Evolutionary conservation across 75 land plant species (phyloP).

Genomic region (Sequoia sempervirens): DNA sequence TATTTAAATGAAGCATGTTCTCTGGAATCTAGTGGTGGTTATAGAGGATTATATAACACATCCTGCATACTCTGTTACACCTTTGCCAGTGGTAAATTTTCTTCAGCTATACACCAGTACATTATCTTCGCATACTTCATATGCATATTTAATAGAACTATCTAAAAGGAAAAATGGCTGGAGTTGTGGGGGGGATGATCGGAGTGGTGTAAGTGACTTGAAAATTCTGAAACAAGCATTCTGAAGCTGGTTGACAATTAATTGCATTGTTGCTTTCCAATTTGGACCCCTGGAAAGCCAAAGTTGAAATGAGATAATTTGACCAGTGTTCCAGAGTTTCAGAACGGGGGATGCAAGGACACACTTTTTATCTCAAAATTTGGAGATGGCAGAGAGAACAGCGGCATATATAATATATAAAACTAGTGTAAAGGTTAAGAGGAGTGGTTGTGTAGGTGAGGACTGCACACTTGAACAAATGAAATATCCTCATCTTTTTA

Average conservation of each 20-base stretch:
- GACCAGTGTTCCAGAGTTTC: too few species aligned
- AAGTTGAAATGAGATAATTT: too few species aligned
- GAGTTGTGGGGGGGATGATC: neutral
- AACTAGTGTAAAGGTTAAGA: too few species aligned
- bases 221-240: neutral
- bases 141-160: neutral
- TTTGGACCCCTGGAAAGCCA: neutral
- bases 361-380: too few species aligned
- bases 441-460: too few species aligned
- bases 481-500: too few species aligned
- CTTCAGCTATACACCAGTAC: neutral
- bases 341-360: too few species aligned
- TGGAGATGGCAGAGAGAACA: too few species aligned
- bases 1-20: neutral
- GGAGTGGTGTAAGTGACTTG: neutral
- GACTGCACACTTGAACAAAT: too few species aligned
- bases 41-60: neutral
- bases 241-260: neutral
- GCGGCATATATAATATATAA: too few species aligned
- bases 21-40: neutral
- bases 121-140: neutral
- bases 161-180: neutral
- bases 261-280: neutral
- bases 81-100: neutral
- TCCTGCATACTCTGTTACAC: neutral